Evolutionary conservation across 768 basidiomycete species (phyloP).

Genomic region (Boletus insuetus): DNA sequence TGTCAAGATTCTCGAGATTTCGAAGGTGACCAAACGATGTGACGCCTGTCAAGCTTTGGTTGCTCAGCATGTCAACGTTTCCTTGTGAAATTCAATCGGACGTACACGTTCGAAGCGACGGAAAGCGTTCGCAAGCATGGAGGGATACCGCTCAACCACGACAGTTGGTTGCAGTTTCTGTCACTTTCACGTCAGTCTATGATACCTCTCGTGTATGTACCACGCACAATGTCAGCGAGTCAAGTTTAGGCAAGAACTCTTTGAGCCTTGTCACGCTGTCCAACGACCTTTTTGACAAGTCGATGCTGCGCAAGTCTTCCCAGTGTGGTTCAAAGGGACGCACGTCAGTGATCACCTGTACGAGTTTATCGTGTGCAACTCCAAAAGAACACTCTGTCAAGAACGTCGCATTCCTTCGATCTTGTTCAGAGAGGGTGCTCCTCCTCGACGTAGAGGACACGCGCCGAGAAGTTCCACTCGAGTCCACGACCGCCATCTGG

Average conservation of each 20-base stretch:
- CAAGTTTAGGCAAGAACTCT: constrained; percentile 85
- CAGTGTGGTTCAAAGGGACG: constrained; percentile 94
- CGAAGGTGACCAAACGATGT: constrained; percentile 87
- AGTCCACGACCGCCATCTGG: constrained; percentile 23
- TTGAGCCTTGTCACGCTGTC: constrained; percentile 73
- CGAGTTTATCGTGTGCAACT: constrained; percentile 86
- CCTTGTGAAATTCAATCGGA: constrained; percentile 7
- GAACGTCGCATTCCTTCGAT: constrained; percentile 57
- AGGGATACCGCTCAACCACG: constrained; percentile 81
- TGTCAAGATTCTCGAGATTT: constrained; percentile 86
- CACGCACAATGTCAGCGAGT: constrained; percentile 72
- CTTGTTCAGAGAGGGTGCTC: constrained; percentile 35
- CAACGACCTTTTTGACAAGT: constrained; percentile 59
- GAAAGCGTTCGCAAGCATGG: constrained; percentile 70
- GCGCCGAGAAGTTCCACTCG: constrained; percentile 34
- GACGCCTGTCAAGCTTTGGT: constrained; percentile 69
- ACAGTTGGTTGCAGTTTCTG: constrained; percentile 72
- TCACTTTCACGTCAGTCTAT: constrained; percentile 17
- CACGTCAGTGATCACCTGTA: constrained; percentile 90
- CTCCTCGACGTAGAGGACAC: constrained; percentile 46
- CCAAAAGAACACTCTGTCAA: constrained; percentile 97
- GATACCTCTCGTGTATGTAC: neutral
- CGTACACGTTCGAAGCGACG: constrained; percentile 70
- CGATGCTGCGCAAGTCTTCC: constrained; percentile 75
- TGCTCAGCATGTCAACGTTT: constrained; percentile 15